Evolutionary conservation across 2,329 filamentous ascomycete species (phyloP).

Genomic region (Colletotrichum tropicicola): DNA sequence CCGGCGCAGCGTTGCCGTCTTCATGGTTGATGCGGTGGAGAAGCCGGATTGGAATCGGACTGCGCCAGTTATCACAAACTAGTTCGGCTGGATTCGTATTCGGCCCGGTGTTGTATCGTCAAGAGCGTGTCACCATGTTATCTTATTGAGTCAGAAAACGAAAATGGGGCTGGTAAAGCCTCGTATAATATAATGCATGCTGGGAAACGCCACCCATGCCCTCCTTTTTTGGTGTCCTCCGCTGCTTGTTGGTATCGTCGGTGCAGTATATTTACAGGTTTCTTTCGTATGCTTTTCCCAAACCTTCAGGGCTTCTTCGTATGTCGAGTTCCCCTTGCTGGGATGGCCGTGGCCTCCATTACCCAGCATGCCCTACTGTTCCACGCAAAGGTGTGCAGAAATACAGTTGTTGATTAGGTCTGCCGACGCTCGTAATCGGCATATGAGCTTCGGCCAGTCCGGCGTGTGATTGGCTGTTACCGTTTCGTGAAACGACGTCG

Average conservation of each 20-base stretch:
- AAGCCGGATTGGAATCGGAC: slow-evolving; percentile 49
- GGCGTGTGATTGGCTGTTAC: neutral
- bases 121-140: neutral
- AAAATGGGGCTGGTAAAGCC: neutral
- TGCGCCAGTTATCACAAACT: slow-evolving; percentile 56
- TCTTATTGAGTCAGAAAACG: neutral
- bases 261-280: slow-evolving; percentile 22
- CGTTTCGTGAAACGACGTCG: neutral
- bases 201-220: slow-evolving; percentile 21
- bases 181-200: slow-evolving; percentile 19
- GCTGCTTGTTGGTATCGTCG: slow-evolving; percentile 27
- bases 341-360: neutral
- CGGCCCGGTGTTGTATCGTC: neutral
- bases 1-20: slow-evolving; percentile 52
- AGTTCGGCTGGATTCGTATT: slow-evolving; percentile 34
- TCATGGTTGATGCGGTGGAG: slow-evolving; percentile 54
- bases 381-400: neutral
- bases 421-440: neutral
- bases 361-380: neutral
- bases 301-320: neutral
- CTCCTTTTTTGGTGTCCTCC: slow-evolving; percentile 10
- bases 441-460: neutral
- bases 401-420: neutral
- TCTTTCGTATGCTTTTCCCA: slow-evolving; percentile 3
- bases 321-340: neutral